Evolutionary conservation across 768 basidiomycete species (phyloP), one percentile per base, ranked within the genome.

Genomic region (Termitomyces sp.): DNA sequence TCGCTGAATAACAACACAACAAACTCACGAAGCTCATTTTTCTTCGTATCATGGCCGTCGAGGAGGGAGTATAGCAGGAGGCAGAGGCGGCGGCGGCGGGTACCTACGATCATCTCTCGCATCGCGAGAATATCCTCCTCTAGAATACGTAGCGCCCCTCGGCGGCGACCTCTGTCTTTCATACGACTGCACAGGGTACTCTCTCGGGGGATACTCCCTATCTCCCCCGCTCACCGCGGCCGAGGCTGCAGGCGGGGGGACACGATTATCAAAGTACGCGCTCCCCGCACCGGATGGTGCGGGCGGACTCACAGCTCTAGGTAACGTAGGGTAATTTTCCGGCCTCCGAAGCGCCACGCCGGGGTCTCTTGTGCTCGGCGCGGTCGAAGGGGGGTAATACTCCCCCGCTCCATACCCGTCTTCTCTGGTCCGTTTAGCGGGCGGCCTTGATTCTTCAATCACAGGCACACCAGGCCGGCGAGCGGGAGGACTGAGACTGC

Each of bases 401-500:
- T 69, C 71, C 28, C 57, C 52, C 9, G 56, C 55, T 20, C 66
- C 60, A 30, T 72, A 74, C 3, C 45, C 60, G 32, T 82, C 80
- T n/a, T 80, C 80, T 2, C 80, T 72, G 1, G 70, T 43, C 36
- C 81, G 70, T 55, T 81, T 82, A 48, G 74, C 32, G 2, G 79
- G 78, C 7, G 80, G 80, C 24, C 79, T 71, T 24, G 68, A 24
- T 45, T 78, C 79, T 24, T 77, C 78, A 1, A 68, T 61, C 10
- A 68, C 56, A 3, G 60, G 64, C 14, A 66, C 70, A 0, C 67
- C 38, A 13, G 52, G 64, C 14, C 78, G 66, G 33, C 73, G 66
- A 3, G 70, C 59, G 35, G 75, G 74, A 65, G 75, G 75, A 65
- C 77, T 81, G 4, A 76, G 72, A 57, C 80, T 82, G 43, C 79